Conservation (phyloP, 306 rosid species). For the Sophora flavescens region DNA sequence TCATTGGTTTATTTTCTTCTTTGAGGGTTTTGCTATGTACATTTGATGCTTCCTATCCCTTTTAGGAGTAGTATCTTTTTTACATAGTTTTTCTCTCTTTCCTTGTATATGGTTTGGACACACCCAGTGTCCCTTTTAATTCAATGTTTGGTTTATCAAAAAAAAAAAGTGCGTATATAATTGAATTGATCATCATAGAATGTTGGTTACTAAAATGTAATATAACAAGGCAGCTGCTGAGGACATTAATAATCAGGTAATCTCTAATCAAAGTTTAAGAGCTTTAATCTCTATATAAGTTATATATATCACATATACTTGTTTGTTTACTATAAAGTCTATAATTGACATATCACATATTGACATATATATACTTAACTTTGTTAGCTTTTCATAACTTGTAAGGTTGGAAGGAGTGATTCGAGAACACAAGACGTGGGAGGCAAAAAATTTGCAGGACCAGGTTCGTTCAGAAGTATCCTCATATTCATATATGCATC, state of each 20-base stretch:
- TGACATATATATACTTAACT: too few relatives aligned
- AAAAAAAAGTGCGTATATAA: not conserved
- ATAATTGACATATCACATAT: too few relatives aligned
- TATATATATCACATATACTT: not conserved
- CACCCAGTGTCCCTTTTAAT: too few relatives aligned
- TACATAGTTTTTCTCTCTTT: too few relatives aligned
- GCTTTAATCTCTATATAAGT: not conserved
- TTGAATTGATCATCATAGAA: not conserved
- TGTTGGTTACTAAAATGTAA: not conserved
- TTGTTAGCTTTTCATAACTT: constrained; percentile 5
- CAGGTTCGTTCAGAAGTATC: constrained; percentile 44
- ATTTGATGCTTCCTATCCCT: too few relatives aligned
- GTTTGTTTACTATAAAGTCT: too few relatives aligned
- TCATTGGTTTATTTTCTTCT: too few relatives aligned
- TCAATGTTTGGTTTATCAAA: too few relatives aligned
- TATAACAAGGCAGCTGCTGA: not conserved
- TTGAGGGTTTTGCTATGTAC: too few relatives aligned
- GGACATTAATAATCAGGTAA: not conserved
- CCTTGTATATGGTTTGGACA: too few relatives aligned
- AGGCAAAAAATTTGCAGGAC: constrained; percentile 39
- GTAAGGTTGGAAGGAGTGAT: constrained; percentile 47
- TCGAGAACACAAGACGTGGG: constrained; percentile 47
- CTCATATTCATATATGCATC: too few relatives aligned
- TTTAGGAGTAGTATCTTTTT: too few relatives aligned
- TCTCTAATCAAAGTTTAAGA: not conserved